These are phyloP conservation scores for Torulaspora quercuum DNA, from an alignment of 805 yeast species.

Conservation along the genomic window DNA sequence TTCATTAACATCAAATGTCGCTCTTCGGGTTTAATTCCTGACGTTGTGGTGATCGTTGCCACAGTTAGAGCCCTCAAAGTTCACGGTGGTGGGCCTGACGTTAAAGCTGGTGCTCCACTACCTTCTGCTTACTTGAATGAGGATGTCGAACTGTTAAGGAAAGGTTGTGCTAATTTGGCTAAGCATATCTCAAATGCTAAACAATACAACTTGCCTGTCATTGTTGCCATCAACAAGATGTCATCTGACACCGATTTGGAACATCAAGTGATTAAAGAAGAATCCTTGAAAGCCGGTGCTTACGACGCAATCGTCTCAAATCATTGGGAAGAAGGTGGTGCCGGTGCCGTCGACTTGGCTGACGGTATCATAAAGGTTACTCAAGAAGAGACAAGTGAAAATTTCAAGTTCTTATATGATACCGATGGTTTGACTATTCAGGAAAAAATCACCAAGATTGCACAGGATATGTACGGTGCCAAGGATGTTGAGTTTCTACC, in stretches of 20 bases:
- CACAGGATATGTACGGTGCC: slow-evolving; percentile 77
- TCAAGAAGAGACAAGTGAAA: slow-evolving; percentile 41
- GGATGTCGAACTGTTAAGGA: slow-evolving; percentile 61
- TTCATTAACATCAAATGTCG: slow-evolving; percentile 79
- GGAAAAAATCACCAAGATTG: slow-evolving; percentile 63
- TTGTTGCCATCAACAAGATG: slow-evolving; percentile 79
- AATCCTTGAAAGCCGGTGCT: slow-evolving; percentile 75
- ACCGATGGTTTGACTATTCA: slow-evolving; percentile 56
- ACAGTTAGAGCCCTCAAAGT: slow-evolving; percentile 80
- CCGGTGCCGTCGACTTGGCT: slow-evolving; percentile 73
- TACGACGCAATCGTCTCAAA: slow-evolving; percentile 72
- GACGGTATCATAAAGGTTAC: slow-evolving; percentile 64
- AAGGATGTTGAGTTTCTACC: slow-evolving; percentile 64
- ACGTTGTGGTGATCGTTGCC: slow-evolving; percentile 76
- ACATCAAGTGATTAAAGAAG: slow-evolving; percentile 62
- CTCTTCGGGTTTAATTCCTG: slow-evolving; percentile 74
- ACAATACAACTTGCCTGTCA: slow-evolving; percentile 71
- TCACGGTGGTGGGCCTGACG: slow-evolving; percentile 88
- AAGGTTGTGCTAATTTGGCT: slow-evolving; percentile 71
- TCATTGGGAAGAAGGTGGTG: slow-evolving; percentile 87
- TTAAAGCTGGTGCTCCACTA: slow-evolving; percentile 77
- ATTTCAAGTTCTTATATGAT: slow-evolving; percentile 57
- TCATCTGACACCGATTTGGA: slow-evolving; percentile 68
- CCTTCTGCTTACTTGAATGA: slow-evolving; percentile 71
- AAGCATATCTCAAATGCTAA: slow-evolving; percentile 74